Percentiles rank a stretch among this genome's conserved stretches.
Conservation (phyloP, 176 grass and related monocot species). For the Metroxylon sagu region DNA sequence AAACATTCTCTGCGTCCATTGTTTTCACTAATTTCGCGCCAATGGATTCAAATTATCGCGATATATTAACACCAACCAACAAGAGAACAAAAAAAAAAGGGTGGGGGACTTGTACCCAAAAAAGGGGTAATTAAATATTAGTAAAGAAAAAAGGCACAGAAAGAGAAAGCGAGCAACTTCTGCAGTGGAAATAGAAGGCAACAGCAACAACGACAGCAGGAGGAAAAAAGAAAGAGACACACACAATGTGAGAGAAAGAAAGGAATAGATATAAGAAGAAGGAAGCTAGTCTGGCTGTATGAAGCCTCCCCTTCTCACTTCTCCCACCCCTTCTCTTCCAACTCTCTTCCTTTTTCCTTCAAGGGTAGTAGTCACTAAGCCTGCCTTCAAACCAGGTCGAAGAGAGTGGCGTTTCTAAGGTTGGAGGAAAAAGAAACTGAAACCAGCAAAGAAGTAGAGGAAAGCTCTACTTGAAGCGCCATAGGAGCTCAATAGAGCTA, state of each 20-base stretch:
- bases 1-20: too few species aligned
- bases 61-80: background rate
- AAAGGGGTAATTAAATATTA: background rate
- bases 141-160: background rate
- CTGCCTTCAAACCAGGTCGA: too few species aligned
- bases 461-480: too few species aligned
- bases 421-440: too few species aligned
- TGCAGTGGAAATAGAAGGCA: conserved; percentile 4
- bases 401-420: too few species aligned
- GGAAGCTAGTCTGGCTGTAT: background rate
- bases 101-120: background rate
- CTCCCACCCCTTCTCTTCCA: background rate
- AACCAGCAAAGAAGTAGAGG: too few species aligned
- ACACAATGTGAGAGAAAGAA: conserved; percentile 1
- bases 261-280: background rate
- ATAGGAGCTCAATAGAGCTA: too few species aligned
- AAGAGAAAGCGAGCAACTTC: conserved; percentile 1
- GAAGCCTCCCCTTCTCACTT: background rate
- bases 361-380: background rate
- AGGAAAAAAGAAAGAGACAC: background rate
- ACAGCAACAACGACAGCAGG: background rate
- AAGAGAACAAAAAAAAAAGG: background rate
- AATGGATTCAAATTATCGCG: background rate
- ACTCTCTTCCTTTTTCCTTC: background rate
- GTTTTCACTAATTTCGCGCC: background rate